A percentile compares a stretch with the other conserved stretches of the same genome.
phyloP scores from a whole-genome alignment of 495 filamentous ascomycete species.

The Opeltia flavorubescens region DNA sequence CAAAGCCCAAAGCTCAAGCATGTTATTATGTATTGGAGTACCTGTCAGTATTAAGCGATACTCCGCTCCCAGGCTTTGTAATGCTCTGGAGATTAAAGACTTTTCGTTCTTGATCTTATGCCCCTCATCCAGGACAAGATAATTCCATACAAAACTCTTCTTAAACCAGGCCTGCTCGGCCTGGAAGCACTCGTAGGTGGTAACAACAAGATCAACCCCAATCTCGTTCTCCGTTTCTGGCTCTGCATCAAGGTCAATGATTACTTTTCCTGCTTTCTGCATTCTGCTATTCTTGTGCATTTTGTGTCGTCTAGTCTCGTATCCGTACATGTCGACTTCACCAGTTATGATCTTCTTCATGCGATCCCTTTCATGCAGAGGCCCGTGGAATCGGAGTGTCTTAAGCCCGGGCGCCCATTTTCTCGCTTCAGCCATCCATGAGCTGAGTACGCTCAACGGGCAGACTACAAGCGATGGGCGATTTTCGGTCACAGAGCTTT shows the following conservation, averaged over 20 bases:
- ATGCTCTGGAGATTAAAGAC: conserved; percentile 32
- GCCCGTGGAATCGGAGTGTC: conserved; percentile 43
- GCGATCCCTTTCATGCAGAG: conserved; percentile 29
- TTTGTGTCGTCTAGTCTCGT: conserved; percentile 19
- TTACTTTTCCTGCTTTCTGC: conserved; percentile 19
- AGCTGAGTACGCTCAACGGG: conserved; percentile 42
- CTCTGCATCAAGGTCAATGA: conserved; percentile 22
- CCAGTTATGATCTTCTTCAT: conserved; percentile 34
- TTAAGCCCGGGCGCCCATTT: conserved; percentile 45
- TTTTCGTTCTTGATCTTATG: conserved; percentile 47
- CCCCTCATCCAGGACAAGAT: conserved; percentile 45
- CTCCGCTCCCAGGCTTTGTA: conserved; percentile 39
- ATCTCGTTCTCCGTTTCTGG: conserved; percentile 15
- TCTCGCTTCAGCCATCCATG: conserved; percentile 41
- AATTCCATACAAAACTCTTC: conserved; percentile 42
- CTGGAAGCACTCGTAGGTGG: conserved; percentile 47
- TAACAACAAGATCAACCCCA: conserved; percentile 38
- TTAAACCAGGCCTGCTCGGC: conserved; percentile 46
- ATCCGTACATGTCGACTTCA: conserved; percentile 26
- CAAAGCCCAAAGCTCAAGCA: conserved; percentile 47
- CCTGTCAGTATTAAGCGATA: conserved; percentile 48
- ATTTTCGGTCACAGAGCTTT: conserved; percentile 2
- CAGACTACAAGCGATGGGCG: conserved; percentile 47
- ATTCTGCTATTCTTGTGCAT: conserved; percentile 13
- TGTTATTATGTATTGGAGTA: conserved; percentile 53